phyloP scores from a whole-genome alignment of 306 rosid species.

The Prinsepia uniflora region DNA sequence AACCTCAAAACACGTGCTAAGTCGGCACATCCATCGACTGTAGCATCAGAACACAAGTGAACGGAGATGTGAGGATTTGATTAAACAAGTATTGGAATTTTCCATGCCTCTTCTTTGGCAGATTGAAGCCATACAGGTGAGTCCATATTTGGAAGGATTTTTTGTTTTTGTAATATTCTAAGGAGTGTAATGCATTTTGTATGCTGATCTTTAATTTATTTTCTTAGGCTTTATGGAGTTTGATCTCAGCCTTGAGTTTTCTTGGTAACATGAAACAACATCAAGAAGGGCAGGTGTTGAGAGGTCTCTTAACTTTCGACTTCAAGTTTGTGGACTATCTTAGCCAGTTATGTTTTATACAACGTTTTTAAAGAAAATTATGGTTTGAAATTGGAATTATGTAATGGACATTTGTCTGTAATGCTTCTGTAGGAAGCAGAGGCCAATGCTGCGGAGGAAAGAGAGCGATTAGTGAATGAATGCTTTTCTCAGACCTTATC shows the following conservation, averaged over 20 bases:
- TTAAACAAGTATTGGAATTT: constrained; percentile 96
- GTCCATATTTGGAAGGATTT: constrained; percentile 18
- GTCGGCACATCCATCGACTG: too few species aligned
- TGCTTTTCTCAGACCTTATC: constrained; percentile 95
- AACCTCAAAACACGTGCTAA: too few species aligned
- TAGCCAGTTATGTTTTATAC: too few species aligned
- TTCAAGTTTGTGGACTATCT: constrained; percentile 58
- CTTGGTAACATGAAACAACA: constrained; percentile 73
- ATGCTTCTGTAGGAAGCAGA: constrained; percentile 81
- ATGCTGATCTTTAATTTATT: constrained; percentile 21
- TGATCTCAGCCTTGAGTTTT: constrained; percentile 24
- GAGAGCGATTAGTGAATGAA: constrained; percentile 81
- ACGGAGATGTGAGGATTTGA: constrained; percentile 92
- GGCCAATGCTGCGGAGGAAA: constrained; percentile 90
- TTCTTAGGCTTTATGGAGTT: constrained; percentile 24
- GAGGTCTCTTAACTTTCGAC: constrained; percentile 87
- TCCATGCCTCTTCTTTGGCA: constrained; percentile 96
- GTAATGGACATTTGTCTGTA: constrained; percentile 25
- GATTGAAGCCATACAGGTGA: constrained; percentile 98
- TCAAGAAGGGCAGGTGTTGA: constrained; percentile 91
- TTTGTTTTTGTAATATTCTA: constrained; percentile 10
- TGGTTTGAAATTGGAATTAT: constrained; percentile 7
- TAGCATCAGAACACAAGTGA: too few species aligned
- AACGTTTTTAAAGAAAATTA: too few species aligned
- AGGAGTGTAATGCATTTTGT: constrained; percentile 4